These are phyloP conservation scores for Ilex aquifolium DNA, from an alignment of 257 asterid genomes.

Conservation along the genomic window DNA sequence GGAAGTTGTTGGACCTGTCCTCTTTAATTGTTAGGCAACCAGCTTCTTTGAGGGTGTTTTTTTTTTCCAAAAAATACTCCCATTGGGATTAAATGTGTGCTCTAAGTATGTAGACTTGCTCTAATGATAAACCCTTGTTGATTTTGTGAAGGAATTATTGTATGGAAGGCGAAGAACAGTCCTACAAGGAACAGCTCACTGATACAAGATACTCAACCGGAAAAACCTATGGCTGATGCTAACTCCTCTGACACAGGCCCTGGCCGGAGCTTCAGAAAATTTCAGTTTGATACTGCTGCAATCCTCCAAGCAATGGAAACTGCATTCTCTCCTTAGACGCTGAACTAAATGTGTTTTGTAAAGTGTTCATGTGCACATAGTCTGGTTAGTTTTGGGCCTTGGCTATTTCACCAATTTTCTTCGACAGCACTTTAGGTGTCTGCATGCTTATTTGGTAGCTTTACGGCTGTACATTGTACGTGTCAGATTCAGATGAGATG, in stretches of 20 bases:
- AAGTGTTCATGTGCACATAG: constrained; percentile 17
- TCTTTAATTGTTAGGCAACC: no score
- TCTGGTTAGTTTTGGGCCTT: constrained; percentile 7
- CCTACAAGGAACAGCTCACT: constrained; percentile 51
- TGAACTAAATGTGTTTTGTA: constrained; percentile 11
- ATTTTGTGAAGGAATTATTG: constrained; percentile 43
- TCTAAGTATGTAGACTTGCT: neutral
- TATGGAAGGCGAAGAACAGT: constrained; percentile 69
- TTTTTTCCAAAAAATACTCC: no score
- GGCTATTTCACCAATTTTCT: neutral
- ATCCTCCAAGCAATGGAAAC: constrained; percentile 60
- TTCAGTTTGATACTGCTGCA: constrained; percentile 56
- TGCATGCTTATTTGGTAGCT: neutral
- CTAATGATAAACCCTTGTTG: constrained; percentile 8
- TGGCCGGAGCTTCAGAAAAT: constrained; percentile 62
- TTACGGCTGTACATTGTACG: constrained; percentile 19
- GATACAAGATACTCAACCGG: constrained; percentile 36
- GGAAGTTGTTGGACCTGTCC: no score
- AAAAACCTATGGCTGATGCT: constrained; percentile 36
- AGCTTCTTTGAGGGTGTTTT: no score
- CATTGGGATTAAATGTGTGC: no score
- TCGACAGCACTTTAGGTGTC: neutral
- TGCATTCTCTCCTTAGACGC: constrained; percentile 39
- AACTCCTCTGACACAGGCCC: constrained; percentile 32
- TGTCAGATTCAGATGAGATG: constrained; percentile 2